Percentiles rank a stretch among this genome's conserved stretches.
These are phyloP conservation scores for Hemileccinum impolitum DNA, from an alignment of 768 basidiomycete genomes.

Conservation along the genomic window DNA sequence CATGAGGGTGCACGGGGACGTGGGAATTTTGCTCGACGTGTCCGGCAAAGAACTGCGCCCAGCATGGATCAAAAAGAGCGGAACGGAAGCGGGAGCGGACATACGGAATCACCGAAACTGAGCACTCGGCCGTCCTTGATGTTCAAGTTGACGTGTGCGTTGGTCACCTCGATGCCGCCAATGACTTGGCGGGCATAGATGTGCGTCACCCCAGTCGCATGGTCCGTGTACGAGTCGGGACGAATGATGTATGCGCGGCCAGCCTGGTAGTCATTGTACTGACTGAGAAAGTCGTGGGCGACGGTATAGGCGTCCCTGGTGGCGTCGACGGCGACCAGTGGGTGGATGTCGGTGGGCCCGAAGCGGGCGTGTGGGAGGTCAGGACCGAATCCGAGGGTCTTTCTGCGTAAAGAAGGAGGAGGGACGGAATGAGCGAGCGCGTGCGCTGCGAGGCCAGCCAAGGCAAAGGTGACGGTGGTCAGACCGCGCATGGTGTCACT, in stretches of 20 bases:
- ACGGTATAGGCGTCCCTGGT: slow-evolving; percentile 54
- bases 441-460: slow-evolving; percentile 57
- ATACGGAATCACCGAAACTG: slow-evolving; percentile 84
- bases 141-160: slow-evolving; percentile 93
- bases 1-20: slow-evolving; percentile 44
- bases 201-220: slow-evolving; percentile 82
- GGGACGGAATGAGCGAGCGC: slow-evolving; percentile 43
- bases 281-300: slow-evolving; percentile 56
- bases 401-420: slow-evolving; percentile 43
- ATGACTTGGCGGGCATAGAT: slow-evolving; percentile 83
- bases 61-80: slow-evolving; percentile 6
- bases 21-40: slow-evolving; percentile 29
- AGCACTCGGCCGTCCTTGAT: slow-evolving; percentile 79
- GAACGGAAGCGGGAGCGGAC: slow-evolving; percentile 25
- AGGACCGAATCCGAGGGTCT: slow-evolving; percentile 90
- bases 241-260: slow-evolving; percentile 57
- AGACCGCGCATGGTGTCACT: slow-evolving; percentile 56
- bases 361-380: slow-evolving; percentile 70
- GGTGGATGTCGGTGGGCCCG: slow-evolving; percentile 38
- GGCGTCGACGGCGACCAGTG: slow-evolving; percentile 38
- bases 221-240: slow-evolving; percentile 84
- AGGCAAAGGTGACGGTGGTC: slow-evolving; percentile 57
- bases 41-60: slow-evolving; percentile 72
- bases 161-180: slow-evolving; percentile 83
- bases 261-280: slow-evolving; percentile 35